Evolutionary conservation across 352 stramenopile species (phyloP).

Genomic region (Phytophthora crassamura): DNA sequence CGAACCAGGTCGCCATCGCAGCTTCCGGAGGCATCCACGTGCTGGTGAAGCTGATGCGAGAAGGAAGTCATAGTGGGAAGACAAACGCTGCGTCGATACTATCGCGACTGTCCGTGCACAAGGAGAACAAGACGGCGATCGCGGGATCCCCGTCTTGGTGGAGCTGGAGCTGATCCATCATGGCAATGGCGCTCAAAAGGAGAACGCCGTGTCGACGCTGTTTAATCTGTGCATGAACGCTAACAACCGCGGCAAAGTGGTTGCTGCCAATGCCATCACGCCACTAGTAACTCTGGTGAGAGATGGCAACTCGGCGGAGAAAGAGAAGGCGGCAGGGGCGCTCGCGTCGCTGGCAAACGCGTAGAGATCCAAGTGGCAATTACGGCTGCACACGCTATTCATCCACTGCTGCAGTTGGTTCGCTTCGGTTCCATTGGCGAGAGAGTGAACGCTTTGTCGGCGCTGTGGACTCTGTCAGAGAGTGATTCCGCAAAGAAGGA

Average conservation of each 20-base stretch:
- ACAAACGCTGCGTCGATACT: not conserved
- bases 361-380: constrained; percentile 8
- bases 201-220: constrained; percentile 1
- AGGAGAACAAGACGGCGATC: constrained; percentile 3
- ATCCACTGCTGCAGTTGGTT: constrained; percentile 11
- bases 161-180: not conserved
- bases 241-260: constrained; percentile 4
- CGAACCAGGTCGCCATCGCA: not conserved
- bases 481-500: constrained; percentile 1
- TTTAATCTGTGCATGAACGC: not conserved
- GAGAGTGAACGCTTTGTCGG: constrained; percentile 13
- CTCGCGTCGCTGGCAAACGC: constrained; percentile 18
- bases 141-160: not conserved
- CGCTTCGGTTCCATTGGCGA: not conserved
- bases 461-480: constrained; percentile 7
- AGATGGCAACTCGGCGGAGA: not conserved
- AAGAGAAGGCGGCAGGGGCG: constrained; percentile 8
- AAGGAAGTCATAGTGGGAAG: not conserved
- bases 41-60: not conserved
- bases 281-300: not conserved
- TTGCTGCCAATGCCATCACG: not conserved
- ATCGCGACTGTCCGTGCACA: not conserved
- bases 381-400: not conserved
- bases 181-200: not conserved
- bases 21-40: not conserved